Evolutionary conservation across 805 yeast species (phyloP).

Genomic region (Wickerhamomyces xylosicus): DNA sequence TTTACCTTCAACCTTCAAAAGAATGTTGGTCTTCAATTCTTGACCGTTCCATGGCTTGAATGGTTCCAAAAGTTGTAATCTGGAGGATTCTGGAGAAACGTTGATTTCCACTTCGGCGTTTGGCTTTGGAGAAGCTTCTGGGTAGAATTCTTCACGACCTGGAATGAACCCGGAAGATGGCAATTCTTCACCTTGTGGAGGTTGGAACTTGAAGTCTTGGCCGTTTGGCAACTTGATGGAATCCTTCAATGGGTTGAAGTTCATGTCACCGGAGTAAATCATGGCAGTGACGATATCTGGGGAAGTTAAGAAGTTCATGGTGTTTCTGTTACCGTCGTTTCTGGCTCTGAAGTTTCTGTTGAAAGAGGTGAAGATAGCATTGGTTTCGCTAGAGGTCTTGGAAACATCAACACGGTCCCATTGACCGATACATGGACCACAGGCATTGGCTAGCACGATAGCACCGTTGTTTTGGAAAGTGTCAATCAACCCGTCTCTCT

Average conservation of each 20-base stretch:
- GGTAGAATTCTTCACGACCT: slow-evolving; percentile 94
- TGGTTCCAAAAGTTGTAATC: slow-evolving; percentile 90
- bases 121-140: slow-evolving; percentile 91
- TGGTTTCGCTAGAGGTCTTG: slow-evolving; percentile 82
- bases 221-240: slow-evolving; percentile 85
- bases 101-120: slow-evolving; percentile 64
- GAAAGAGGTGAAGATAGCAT: slow-evolving; percentile 94
- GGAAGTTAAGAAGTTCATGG: slow-evolving; percentile 94
- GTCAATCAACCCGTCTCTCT: slow-evolving; percentile 85
- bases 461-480: slow-evolving; percentile 91
- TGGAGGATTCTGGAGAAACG: slow-evolving; percentile 86
- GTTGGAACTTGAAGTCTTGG: slow-evolving; percentile 76
- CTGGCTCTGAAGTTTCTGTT: slow-evolving; percentile 97
- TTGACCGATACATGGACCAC: slow-evolving; percentile 99
- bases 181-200: slow-evolving; percentile 85
- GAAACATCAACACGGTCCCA: slow-evolving; percentile 96
- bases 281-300: slow-evolving; percentile 95
- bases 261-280: slow-evolving; percentile 92
- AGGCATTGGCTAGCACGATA: slow-evolving; percentile 90
- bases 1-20: slow-evolving; percentile 94
- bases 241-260: slow-evolving; percentile 93
- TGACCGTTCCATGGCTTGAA: slow-evolving; percentile 95
- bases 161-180: slow-evolving; percentile 84
- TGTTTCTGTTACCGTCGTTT: slow-evolving; percentile 96
- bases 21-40: slow-evolving; percentile 83